Conservation (phyloP, 345 rosid genomes). For the Salix arbutifolia region DNA sequence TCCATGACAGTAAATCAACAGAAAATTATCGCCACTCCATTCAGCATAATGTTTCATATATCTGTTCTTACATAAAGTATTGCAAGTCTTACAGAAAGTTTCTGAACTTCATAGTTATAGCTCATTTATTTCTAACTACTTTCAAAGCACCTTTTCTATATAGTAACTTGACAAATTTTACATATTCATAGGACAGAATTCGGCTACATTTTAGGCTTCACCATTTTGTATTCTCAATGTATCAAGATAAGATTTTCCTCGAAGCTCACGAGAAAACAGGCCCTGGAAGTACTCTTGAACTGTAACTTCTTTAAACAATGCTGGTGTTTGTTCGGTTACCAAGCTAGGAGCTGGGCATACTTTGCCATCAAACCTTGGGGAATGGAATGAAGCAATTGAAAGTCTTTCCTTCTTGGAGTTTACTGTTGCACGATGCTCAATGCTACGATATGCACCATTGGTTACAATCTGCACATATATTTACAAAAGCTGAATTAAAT, state of each 20-base stretch:
- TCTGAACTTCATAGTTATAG: neutral
- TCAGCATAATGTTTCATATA: neutral
- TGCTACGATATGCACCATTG: slow-evolving; percentile 20
- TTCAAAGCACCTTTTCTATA: neutral
- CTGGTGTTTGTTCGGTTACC: slow-evolving; percentile 9
- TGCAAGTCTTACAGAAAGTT: neutral
- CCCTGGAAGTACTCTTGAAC: slow-evolving; percentile 7
- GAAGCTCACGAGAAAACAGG: slow-evolving; percentile 17
- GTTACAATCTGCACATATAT: slow-evolving; percentile 13
- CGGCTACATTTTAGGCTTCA: neutral
- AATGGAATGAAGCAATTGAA: slow-evolving; percentile 23
- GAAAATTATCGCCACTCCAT: too few relatives aligned
- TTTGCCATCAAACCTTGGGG: slow-evolving; percentile 7
- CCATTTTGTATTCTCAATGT: neutral
- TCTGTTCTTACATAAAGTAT: neutral
- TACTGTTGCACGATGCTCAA: slow-evolving; percentile 19
- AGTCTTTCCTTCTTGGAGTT: slow-evolving; percentile 21
- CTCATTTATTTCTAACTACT: neutral
- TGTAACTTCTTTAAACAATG: slow-evolving; percentile 13
- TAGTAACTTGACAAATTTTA: neutral
- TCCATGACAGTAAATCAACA: too few relatives aligned
- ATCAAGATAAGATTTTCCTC: slow-evolving; percentile 19
- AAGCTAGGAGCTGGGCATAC: slow-evolving; percentile 15
- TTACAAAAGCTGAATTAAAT: neutral
- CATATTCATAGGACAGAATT: neutral